Base-by-base conservation (phyloP, 352 stramenopile species). In the Thalassiosira livingstoniorum region DNA sequence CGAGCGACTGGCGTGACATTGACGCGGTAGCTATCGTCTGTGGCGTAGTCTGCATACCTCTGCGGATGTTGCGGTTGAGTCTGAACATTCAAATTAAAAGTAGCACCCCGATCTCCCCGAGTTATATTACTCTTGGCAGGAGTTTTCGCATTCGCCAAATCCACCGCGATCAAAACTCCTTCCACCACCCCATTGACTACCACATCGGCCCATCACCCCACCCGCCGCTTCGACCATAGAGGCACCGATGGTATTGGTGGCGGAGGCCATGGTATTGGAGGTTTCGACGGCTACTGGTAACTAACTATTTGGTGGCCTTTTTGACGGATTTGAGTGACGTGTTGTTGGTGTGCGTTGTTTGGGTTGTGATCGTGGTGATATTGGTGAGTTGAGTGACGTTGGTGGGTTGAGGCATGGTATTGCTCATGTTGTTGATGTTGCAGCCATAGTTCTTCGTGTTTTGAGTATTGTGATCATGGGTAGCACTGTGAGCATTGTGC, bases 21-120 rank as follows among this genome's bases (percentile, higher is more conserved):
- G 0, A 84, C 68, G 10, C 76, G 42, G 62, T 84, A 84, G 35
- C 75, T 47, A 0, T 61, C 68, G 75, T 84, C 77, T 58, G 68
- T 27, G 61, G 79, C 77, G 39, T 84, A 84, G 51, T 84, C 77
- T 27, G 51, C 37, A 74, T 75, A 75, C 70, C 70, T 7, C 57
- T 37, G 18, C 25, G 27, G 23, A 43, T 21, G 23, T 27, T 32
- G 2, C 18, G 34, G 7, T 13, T 55, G 29, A 13, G 15, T 60
- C 51, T 60, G 51, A 31, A 71, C 3, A 15, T 37, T 23, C 3
- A 37, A 5, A 34, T 71, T 34, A 15, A 37, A n/a, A 42, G 27
- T 21, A 34, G 51, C 21, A 67, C 67, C 35, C 0, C 31, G 15
- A 23, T 76, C 21, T 25, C 69, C 7, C 3, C 42, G 25, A n/a